phyloP scores from a whole-genome alignment of 345 rosid genomes.

The Turritis glabra region DNA sequence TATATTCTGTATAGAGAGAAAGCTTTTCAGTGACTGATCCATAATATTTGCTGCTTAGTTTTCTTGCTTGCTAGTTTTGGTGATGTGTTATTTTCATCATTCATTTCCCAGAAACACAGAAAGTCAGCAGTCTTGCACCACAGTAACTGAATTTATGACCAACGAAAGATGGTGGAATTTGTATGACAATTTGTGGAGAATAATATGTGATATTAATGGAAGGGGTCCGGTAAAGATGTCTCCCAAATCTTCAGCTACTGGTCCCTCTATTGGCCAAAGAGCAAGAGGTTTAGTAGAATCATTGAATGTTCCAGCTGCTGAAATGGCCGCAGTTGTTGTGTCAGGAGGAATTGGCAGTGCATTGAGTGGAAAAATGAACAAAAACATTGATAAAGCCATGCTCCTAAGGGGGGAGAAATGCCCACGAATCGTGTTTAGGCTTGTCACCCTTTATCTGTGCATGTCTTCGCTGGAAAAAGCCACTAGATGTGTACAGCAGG shows the following conservation, averaged over 20 bases:
- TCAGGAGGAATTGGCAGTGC: conserved; percentile 97
- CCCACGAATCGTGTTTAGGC: conserved; percentile 86
- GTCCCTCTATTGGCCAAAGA: conserved; percentile 91
- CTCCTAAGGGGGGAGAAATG: conserved; percentile 91
- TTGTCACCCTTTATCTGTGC: conserved; percentile 76
- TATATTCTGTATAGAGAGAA: background rate
- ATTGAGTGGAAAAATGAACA: conserved; percentile 73
- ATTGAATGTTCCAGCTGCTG: conserved; percentile 93
- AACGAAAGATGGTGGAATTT: conserved; percentile 83
- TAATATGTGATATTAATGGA: conserved; percentile 78
- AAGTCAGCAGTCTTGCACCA: conserved; percentile 43
- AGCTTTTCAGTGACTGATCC: conserved; percentile 9
- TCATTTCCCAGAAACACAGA: conserved; percentile 47
- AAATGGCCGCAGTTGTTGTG: conserved; percentile 98
- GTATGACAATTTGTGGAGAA: conserved; percentile 83
- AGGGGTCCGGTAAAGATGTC: conserved; percentile 75
- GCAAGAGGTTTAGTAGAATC: conserved; percentile 98
- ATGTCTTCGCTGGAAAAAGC: conserved; percentile 83
- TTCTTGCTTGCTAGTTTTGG: conserved; percentile 18
- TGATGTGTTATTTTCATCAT: conserved; percentile 19
- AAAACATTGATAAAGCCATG: conserved; percentile 89
- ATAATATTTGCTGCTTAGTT: background rate
- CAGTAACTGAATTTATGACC: conserved; percentile 46
- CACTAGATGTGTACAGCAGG: conserved; percentile 82
- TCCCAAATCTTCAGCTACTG: conserved; percentile 55